Percentiles rank a stretch among this genome's conserved stretches.
Conservation (phyloP, 805 yeast genomes). For the Yarrowia sp. region DNA sequence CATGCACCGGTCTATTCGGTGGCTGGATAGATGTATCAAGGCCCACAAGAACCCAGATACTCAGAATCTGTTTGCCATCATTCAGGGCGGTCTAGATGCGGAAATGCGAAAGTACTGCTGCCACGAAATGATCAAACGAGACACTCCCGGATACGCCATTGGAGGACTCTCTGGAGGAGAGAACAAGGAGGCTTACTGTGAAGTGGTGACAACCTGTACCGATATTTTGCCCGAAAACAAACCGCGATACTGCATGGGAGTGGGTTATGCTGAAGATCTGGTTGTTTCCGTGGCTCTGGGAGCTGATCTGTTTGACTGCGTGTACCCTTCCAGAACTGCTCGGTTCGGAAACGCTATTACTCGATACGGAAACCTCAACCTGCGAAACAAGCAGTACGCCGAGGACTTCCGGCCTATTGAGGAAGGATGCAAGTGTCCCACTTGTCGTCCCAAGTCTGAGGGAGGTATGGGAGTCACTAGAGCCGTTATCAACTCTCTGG, state of each 20-base stretch:
- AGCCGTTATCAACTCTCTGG: slow-evolving; percentile 40
- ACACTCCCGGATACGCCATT: slow-evolving; percentile 48
- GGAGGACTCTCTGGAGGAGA: slow-evolving; percentile 50
- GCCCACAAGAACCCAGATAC: slow-evolving; percentile 44
- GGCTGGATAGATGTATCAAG: slow-evolving; percentile 46
- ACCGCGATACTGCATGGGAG: slow-evolving; percentile 48
- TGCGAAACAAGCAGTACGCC: slow-evolving; percentile 39
- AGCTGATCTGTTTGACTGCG: slow-evolving; percentile 48
- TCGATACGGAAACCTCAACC: slow-evolving; percentile 39
- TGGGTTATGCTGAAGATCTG: slow-evolving; percentile 47
- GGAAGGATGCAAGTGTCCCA: slow-evolving; percentile 43
- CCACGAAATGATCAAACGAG: slow-evolving; percentile 43
- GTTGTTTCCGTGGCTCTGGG: slow-evolving; percentile 47
- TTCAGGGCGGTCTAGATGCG: slow-evolving; percentile 47
- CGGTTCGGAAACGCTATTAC: slow-evolving; percentile 47
- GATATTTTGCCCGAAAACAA: slow-evolving; percentile 42
- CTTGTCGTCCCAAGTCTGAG: slow-evolving; percentile 37
- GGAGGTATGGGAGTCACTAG: slow-evolving; percentile 42
- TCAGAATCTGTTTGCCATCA: slow-evolving; percentile 45
- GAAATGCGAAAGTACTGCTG: slow-evolving; percentile 42
- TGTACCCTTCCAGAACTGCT: slow-evolving; percentile 46
- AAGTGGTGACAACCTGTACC: slow-evolving; percentile 43
- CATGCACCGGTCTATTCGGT: slow-evolving; percentile 44
- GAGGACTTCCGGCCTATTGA: slow-evolving; percentile 41
- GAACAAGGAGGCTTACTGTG: slow-evolving; percentile 43